Percentiles rank a stretch among this genome's conserved stretches.
Evolutionary conservation across 441 rosid genomes (phyloP).

Genomic region (Corymbia citriodora): DNA sequence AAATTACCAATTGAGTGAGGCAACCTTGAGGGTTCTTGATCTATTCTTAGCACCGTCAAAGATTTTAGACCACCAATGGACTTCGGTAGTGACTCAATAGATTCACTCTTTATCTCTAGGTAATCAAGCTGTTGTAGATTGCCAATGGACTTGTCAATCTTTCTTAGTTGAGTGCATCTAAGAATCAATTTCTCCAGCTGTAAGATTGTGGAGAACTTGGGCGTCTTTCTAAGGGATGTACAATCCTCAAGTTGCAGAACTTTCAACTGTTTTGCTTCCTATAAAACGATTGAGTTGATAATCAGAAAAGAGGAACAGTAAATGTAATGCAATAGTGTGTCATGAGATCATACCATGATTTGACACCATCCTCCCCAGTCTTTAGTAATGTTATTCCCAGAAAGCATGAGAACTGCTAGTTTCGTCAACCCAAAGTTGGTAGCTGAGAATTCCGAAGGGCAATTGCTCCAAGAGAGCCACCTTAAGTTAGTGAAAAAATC

Average conservation of each 20-base stretch:
- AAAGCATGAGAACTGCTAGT: background rate
- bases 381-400: background rate
- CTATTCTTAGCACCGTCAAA: too few species aligned
- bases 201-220: fast-evolving
- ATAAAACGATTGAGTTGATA: background rate
- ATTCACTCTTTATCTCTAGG: background rate
- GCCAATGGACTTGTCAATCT: background rate
- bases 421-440: background rate
- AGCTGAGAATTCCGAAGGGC: background rate
- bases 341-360: background rate
- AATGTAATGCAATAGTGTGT: background rate
- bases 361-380: background rate
- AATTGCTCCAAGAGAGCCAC: background rate
- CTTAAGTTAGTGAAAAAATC: fast-evolving
- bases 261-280: background rate
- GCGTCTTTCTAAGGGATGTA: background rate
- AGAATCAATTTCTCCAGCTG: background rate
- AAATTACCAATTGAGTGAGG: too few species aligned
- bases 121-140: background rate
- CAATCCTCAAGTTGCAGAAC: background rate
- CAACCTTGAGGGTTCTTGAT: fast-evolving
- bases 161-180: background rate
- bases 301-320: fast-evolving
- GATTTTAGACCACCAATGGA: background rate
- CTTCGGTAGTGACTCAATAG: fast-evolving